Evolutionary conservation across 305 asterid species (phyloP), one percentile per base, ranked within the genome.

Genomic region (Fraxinus xanthoxyloides): DNA sequence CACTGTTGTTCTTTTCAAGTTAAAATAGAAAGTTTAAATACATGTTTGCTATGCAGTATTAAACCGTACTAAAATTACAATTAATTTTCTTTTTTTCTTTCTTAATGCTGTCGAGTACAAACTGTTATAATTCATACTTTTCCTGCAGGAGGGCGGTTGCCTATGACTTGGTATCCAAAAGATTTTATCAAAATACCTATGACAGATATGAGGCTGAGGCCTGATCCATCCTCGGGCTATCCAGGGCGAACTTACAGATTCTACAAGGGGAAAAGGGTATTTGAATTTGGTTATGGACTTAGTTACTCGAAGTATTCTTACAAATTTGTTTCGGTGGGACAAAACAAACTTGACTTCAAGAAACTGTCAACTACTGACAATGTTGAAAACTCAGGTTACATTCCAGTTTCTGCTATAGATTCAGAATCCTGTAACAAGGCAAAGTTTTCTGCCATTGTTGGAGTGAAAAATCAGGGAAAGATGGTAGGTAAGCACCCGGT

Each of bases 181-280:
- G 90, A 88, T 10, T 91, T 88, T 81, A 77, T 77, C 54, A 81
- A 88, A 26, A 77, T 82, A 61, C 90, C 92, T 24, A 91, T 91
- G 91, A 87, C 89, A 7, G 82, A 89, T 77, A 89, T 89, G 89
- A 63, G 91, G 80, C 86, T 88, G 94, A 83, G 98, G 76, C 72
- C 94, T 17, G 89, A 92, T 80, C 89, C 86, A 2, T 70, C 90
- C 0, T 54, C 90, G 0, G 89, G 92, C 23, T 93, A 93, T 82
- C 94, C 92, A 0, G 97, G 97, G 1, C 87, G 97, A 9, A 92
- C 94, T 0, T 93, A 93, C 75, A 83, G 90, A 86, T 93, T 93
- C 77, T 90, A 93, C 88, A 83, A 69, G 3, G 97, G 98, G 13
- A 65, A 83, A 43, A 90, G 79, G 72, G 93, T 93, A 15, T 93